Conservation (phyloP, 164 flowering plant genomes). For the Annona squamosa region DNA sequence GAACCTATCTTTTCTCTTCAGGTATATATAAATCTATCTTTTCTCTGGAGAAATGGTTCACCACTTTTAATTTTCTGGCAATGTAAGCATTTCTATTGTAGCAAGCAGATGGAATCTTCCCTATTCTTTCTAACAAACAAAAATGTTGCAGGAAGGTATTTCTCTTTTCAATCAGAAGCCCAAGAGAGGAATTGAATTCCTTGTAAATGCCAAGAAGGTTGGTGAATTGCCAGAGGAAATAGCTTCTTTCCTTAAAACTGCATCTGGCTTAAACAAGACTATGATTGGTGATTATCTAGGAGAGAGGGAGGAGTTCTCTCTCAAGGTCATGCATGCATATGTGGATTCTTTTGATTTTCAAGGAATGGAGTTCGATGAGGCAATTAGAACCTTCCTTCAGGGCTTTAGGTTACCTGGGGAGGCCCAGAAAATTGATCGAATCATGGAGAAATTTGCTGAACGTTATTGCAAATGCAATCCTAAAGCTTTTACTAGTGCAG, state of each 20-base stretch:
- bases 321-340: constrained; percentile 98
- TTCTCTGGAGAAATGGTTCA: not conserved
- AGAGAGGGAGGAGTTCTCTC: constrained; percentile 85
- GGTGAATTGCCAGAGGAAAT: constrained; percentile 88
- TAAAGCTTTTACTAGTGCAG: constrained; percentile 87
- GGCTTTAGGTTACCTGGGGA: constrained; percentile 99
- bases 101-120: not conserved
- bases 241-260: constrained; percentile 71
- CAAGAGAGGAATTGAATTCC: constrained; percentile 89
- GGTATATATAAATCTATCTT: not conserved
- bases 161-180: constrained; percentile 95
- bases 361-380: constrained; percentile 94
- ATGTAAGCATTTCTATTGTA: not conserved
- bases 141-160: constrained; percentile 94
- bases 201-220: constrained; percentile 84
- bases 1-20: not conserved
- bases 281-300: constrained; percentile 97
- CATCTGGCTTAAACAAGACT: constrained; percentile 82
- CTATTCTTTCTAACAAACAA: constrained; percentile 26
- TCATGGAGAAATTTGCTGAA: constrained; percentile 99
- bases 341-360: constrained; percentile 93
- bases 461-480: constrained; percentile 97
- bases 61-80: too few relatives aligned
- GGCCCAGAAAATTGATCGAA: constrained; percentile 98
- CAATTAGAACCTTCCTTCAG: constrained; percentile 75